phyloP scores from a whole-genome alignment of 2,329 filamentous ascomycete genomes.

The Tetracladium maxilliforme region DNA sequence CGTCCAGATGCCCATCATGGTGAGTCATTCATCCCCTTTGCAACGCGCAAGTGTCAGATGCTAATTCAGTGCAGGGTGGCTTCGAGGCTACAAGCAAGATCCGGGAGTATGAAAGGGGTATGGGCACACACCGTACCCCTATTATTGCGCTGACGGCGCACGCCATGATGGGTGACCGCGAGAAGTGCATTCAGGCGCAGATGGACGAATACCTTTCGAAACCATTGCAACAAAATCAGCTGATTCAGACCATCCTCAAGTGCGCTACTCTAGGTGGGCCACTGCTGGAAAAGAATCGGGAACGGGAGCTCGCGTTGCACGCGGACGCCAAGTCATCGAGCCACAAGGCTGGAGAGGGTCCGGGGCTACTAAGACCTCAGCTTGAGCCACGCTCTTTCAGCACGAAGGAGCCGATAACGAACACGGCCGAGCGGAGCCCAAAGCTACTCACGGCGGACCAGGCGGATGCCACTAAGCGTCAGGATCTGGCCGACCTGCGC shows the following conservation, averaged over 20 bases:
- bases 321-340: constrained; percentile 7
- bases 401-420: constrained; percentile 43
- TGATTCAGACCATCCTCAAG: constrained; percentile 95
- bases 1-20: constrained; percentile 99
- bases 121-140: constrained; percentile 69
- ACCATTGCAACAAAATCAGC: constrained; percentile 87
- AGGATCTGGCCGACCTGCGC: too few species aligned
- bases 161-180: constrained; percentile 95
- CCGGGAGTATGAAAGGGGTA: constrained; percentile 78
- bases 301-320: constrained; percentile 15
- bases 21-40: constrained; percentile 28
- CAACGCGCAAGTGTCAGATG: constrained; percentile 3
- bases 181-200: constrained; percentile 95
- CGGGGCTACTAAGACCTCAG: constrained; percentile 26
- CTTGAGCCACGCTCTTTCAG: constrained; percentile 52
- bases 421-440: constrained; percentile 45
- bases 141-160: constrained; percentile 96
- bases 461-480: too few species aligned
- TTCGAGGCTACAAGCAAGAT: constrained; percentile 97
- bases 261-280: constrained; percentile 84
- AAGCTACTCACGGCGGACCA: constrained; percentile 42
- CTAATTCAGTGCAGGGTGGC: constrained; percentile 46
- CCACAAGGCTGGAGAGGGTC: constrained; percentile 10
- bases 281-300: constrained; percentile 61
- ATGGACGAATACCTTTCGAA: constrained; percentile 99